These are phyloP conservation scores for Amanita phalloides DNA, from an alignment of 768 basidiomycete species.

Conservation along the genomic window DNA sequence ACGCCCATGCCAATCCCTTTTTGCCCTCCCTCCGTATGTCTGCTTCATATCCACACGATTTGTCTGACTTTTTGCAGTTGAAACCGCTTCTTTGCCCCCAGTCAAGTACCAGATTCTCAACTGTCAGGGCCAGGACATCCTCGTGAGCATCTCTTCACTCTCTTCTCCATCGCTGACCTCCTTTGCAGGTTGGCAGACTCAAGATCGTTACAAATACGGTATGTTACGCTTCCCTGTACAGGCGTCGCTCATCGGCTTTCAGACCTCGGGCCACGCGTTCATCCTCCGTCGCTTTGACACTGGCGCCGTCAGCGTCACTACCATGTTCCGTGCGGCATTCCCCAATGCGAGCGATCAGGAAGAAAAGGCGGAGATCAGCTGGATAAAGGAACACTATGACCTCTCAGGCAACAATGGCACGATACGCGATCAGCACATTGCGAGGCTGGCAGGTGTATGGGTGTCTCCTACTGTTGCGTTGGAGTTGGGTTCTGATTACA, in stretches of 20 bases:
- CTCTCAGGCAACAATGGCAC: slow-evolving; percentile 70
- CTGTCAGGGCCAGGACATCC: slow-evolving; percentile 78
- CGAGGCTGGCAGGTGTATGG: slow-evolving; percentile 88
- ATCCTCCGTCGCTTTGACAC: slow-evolving; percentile 92
- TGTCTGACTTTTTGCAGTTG: slow-evolving; percentile 18
- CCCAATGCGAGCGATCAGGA: slow-evolving; percentile 67
- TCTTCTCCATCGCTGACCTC: background rate
- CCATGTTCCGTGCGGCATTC: slow-evolving; percentile 95
- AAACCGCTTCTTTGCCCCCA: slow-evolving; percentile 36
- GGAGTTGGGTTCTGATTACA: slow-evolving; percentile 59
- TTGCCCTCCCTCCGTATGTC: slow-evolving; percentile 32
- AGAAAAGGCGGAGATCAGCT: slow-evolving; percentile 71
- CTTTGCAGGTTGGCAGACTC: slow-evolving; percentile 67
- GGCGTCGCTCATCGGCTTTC: slow-evolving; percentile 11
- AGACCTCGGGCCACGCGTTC: slow-evolving; percentile 82
- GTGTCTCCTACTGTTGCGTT: slow-evolving; percentile 56
- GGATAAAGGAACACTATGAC: slow-evolving; percentile 77
- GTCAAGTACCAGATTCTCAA: slow-evolving; percentile 92
- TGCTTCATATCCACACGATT: background rate
- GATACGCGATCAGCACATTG: slow-evolving; percentile 41
- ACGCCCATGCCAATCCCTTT: slow-evolving; percentile 37
- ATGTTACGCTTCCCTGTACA: slow-evolving; percentile 17
- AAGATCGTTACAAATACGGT: slow-evolving; percentile 80
- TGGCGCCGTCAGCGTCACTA: slow-evolving; percentile 83
- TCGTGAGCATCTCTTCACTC: slow-evolving; percentile 17